A percentile compares a stretch with the other conserved stretches of the same genome.
phyloP scores from a whole-genome alignment of 75 land plant species.

The Selaginella moellendorffii region DNA sequence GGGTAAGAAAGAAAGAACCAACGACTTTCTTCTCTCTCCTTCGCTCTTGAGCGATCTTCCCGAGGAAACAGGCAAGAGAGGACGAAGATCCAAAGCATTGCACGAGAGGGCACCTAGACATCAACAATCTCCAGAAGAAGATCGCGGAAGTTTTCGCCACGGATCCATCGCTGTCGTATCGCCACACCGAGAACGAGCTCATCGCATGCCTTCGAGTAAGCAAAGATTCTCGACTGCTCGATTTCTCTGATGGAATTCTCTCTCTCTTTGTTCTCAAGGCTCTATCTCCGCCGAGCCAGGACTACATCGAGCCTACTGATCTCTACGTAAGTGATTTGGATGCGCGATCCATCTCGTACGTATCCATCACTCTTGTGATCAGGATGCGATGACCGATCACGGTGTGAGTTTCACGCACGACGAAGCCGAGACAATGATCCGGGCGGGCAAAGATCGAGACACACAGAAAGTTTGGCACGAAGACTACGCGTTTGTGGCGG shows the following conservation, averaged over 20 bases:
- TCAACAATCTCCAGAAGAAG: not conserved
- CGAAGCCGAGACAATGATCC: conserved; percentile 3
- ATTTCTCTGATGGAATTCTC: not conserved
- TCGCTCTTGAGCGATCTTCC: not conserved
- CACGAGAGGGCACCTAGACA: not conserved
- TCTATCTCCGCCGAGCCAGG: not conserved
- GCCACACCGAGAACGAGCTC: conserved; percentile 1
- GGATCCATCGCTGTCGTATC: not conserved
- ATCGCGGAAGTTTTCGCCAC: conserved; percentile 3
- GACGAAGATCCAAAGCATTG: not conserved
- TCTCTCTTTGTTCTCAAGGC: not conserved
- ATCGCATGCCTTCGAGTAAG: not conserved
- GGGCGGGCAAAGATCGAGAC: conserved; percentile 2
- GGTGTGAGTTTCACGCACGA: not conserved
- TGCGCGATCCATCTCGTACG: not conserved
- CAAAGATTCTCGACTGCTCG: not conserved
- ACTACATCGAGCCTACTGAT: conserved; percentile 5
- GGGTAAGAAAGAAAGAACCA: not conserved
- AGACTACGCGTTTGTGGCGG: not conserved
- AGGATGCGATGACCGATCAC: not conserved
- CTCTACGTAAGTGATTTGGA: not conserved
- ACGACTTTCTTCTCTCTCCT: not conserved
- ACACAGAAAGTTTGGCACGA: conserved; percentile 4
- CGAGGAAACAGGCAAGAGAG: not conserved
- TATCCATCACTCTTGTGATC: not conserved